Evolutionary conservation across 768 basidiomycete genomes (phyloP), one percentile per base, ranked within the genome.

Genomic region (Stropharia rugosoannulata): DNA sequence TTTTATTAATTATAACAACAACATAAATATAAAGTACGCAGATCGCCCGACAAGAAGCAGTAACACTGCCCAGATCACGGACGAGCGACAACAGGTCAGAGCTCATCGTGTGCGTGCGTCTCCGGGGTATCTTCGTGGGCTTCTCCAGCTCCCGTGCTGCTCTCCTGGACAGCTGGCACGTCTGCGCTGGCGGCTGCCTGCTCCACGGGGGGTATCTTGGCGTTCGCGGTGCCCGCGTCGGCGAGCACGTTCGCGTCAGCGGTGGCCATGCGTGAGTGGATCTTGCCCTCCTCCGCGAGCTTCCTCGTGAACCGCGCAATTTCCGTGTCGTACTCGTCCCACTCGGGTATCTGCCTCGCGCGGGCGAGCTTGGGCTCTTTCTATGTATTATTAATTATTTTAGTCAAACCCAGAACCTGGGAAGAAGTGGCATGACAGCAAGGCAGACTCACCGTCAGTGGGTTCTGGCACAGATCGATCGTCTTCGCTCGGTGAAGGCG

Each of bases 381-480:
- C 91, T 97, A 75, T 35, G 40, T 25, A 9, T 22, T 27, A 9
- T 25, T 18, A 44, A 32, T 32, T 44, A 18, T 11, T 12, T 22
- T 59, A 15, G 19, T 47, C 25, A n/a, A 41, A 40, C 16, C 38
- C 19, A 19, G 35, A 19, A 40, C 32, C 9, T 8, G 16, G 29
- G n/a, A 18, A 16, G 27, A 48, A 39, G 50, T 38, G 37, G 18
- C 6, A 16, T 40, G 35, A 43, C 42, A n/a, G 32, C 37, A 45
- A 22, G 32, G 8, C 22, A 10, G 25, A 76, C 85, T 57, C 51
- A 95, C 94, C 45, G 95, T 98, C 49, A 97, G 77, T 5, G 95
- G 95, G 64, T 98, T 97, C 70, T 97, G 95, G 69, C 96, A 98
- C 4, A 98, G 81, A 66, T 98, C 96, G 58, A 98, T 96, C 6